These are phyloP conservation scores for Thelephora ganbajun DNA, from an alignment of 768 basidiomycete genomes.

Conservation along the genomic window DNA sequence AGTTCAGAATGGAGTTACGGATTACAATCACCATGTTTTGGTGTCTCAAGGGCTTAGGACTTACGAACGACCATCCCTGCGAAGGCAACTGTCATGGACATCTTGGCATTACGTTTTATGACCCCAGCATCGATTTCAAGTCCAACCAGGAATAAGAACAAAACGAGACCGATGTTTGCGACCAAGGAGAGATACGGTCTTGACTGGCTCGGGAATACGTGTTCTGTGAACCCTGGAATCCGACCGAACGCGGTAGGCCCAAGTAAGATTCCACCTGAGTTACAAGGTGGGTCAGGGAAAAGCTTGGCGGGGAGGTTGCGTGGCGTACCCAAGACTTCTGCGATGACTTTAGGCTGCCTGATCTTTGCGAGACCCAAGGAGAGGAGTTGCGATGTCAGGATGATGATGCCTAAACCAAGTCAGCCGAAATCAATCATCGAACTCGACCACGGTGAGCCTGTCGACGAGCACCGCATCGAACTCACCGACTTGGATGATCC, in stretches of 20 bases:
- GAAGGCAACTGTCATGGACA: slow-evolving; percentile 55
- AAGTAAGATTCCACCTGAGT: slow-evolving; percentile 1
- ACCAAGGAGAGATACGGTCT: slow-evolving; percentile 70
- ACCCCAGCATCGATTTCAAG: slow-evolving; percentile 76
- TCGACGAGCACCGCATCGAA: not conserved
- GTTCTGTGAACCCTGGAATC: slow-evolving; percentile 78
- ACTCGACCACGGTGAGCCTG: not conserved
- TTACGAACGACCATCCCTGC: slow-evolving; percentile 73
- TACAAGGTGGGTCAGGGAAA: not conserved
- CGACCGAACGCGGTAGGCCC: slow-evolving; percentile 54
- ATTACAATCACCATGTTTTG: too few relatives aligned
- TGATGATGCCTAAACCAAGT: slow-evolving; percentile 54
- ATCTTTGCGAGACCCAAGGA: slow-evolving; percentile 58
- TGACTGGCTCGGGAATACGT: slow-evolving; percentile 68
- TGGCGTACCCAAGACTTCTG: slow-evolving; percentile 80
- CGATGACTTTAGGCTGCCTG: slow-evolving; percentile 76
- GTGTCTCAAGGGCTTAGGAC: too few relatives aligned
- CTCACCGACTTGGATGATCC: slow-evolving; percentile 71
- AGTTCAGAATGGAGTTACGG: too few relatives aligned
- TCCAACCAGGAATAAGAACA: slow-evolving; percentile 88
- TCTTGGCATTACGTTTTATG: slow-evolving; percentile 62
- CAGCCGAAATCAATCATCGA: not conserved
- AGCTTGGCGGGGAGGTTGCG: slow-evolving; percentile 27
- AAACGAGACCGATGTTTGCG: slow-evolving; percentile 77
- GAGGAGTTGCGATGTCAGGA: slow-evolving; percentile 66